Evolutionary conservation across 83 land plant species (phyloP), one percentile per base, ranked within the genome.

Genomic region (Picea abies): DNA sequence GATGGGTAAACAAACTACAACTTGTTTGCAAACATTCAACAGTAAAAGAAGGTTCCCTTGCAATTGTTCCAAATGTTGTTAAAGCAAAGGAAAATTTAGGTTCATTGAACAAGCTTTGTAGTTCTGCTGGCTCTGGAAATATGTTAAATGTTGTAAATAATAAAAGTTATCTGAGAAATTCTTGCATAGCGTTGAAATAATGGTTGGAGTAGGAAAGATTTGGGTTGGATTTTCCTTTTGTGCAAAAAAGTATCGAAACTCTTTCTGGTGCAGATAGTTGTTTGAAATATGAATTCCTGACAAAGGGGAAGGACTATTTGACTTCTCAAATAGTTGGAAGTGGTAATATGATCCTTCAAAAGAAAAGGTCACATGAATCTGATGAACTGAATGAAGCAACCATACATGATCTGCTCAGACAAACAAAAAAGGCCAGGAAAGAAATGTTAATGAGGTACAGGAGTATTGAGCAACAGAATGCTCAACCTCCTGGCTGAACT

Each of bases 201-300:
- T 94, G 96, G 96, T 80, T 97, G 63, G 86, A 85, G 52, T 84
- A 89, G 65, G 96, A 95, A 79, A 91, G 94, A 62, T 97, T 95
- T 92, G 99, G 96, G 56, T 84, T 97, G 62, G 94, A 97, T 78
- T 35, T 87, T 69, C 95, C 90, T 19, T 93, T 92, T 87, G 92
- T 92, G 69, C 97, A 91, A 76, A 93, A 94, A 82, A 81, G 92
- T 11, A 71, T 96, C 3, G 94, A 89, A 79, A 83, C 81, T 49
- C 90, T 94, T 72, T 90, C 92, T 85, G 65, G 35, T 32, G 35
- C 2, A 32, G 35, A 32, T 32, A 32, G 1, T 1, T 32, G 35
- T 32, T 32, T 32, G 35, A 32, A 32, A 32, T 32, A 32, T 32
- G 35, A 32, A 32, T 32, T 32, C 35, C 35, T 32, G 35, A 80